Conservation (phyloP, 352 stramenopile genomes). For the Phytophthora crassamura region DNA sequence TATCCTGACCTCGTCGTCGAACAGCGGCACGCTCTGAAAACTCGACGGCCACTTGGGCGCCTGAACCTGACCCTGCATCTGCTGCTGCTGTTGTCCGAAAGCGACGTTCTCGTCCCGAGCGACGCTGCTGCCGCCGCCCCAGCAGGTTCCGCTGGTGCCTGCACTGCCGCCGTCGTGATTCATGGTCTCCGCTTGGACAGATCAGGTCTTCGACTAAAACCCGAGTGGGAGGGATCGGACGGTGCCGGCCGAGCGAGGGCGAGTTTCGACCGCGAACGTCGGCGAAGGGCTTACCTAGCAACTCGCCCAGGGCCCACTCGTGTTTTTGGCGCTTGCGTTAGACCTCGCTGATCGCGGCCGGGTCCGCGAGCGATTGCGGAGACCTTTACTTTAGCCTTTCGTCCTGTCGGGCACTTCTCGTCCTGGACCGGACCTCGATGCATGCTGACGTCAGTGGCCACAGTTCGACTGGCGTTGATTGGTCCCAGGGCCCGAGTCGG, state of each 20-base stretch:
- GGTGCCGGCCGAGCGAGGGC: neutral
- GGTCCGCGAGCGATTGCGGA: constrained; percentile 23
- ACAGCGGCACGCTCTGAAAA: constrained; percentile 33
- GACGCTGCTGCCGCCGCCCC: neutral
- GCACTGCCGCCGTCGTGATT: constrained; percentile 2
- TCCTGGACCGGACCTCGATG: constrained; percentile 24
- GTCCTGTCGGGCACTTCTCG: constrained; percentile 21
- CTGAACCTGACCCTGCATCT: neutral
- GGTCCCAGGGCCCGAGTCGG: constrained; percentile 20
- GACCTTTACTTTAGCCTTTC: constrained; percentile 30
- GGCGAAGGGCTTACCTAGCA: constrained; percentile 8
- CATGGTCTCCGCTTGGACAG: constrained; percentile 12
- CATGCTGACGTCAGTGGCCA: constrained; percentile 30
- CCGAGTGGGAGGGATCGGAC: constrained; percentile 25
- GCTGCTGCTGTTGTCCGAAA: constrained; percentile 5
- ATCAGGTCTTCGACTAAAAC: constrained; percentile 31
- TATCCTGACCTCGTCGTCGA: constrained; percentile 32
- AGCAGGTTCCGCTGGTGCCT: constrained; percentile 10
- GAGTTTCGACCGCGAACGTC: too few relatives aligned
- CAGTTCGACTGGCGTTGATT: constrained; percentile 34
- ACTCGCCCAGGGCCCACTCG: constrained; percentile 17
- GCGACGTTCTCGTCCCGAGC: neutral
- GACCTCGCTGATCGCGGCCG: constrained; percentile 7
- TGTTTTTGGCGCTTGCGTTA: constrained; percentile 38
- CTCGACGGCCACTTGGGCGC: neutral